phyloP scores from a whole-genome alignment of 208 protist genomes.

The Wallacemonas sp. region DNA sequence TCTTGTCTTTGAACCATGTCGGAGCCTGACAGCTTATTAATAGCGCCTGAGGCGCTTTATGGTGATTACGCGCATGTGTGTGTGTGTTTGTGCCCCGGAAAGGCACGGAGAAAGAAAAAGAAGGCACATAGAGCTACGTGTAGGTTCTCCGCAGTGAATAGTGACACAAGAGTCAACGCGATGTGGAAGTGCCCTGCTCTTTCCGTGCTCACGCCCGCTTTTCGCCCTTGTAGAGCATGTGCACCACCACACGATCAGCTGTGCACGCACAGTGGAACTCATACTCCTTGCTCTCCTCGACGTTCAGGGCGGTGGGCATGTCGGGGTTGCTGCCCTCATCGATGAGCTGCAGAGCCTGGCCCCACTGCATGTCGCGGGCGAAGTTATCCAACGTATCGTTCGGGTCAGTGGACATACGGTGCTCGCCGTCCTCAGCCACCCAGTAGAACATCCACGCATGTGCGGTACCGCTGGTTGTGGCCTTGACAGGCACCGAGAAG shows the following conservation, averaged over 20 bases:
- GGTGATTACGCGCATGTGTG: background rate
- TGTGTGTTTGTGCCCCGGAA: background rate
- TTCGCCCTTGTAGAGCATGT: conserved; percentile 33
- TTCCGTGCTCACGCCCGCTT: background rate
- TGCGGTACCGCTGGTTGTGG: conserved; percentile 56
- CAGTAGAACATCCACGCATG: conserved; percentile 90
- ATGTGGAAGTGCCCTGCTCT: too few relatives aligned
- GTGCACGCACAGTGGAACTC: conserved; percentile 65
- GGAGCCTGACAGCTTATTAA: too few relatives aligned
- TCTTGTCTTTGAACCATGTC: too few relatives aligned
- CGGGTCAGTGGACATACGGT: conserved; percentile 82
- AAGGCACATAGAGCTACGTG: too few relatives aligned
- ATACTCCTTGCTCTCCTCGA: conserved; percentile 45
- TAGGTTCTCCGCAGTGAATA: too few relatives aligned
- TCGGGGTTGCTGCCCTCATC: conserved; percentile 47
- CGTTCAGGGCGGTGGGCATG: conserved; percentile 41
- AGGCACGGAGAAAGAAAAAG: too few relatives aligned
- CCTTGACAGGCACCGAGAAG: conserved; percentile 41
- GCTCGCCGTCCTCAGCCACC: conserved; percentile 33
- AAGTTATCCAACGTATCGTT: conserved; percentile 88
- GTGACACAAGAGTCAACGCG: too few relatives aligned
- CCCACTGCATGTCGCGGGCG: conserved; percentile 94
- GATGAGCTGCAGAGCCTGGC: conserved; percentile 90
- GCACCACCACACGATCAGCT: conserved; percentile 61
- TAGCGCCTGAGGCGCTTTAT: too few relatives aligned